These are phyloP conservation scores for Carex littledalei DNA, from an alignment of 176 grass and related monocot genomes.

Conservation along the genomic window DNA sequence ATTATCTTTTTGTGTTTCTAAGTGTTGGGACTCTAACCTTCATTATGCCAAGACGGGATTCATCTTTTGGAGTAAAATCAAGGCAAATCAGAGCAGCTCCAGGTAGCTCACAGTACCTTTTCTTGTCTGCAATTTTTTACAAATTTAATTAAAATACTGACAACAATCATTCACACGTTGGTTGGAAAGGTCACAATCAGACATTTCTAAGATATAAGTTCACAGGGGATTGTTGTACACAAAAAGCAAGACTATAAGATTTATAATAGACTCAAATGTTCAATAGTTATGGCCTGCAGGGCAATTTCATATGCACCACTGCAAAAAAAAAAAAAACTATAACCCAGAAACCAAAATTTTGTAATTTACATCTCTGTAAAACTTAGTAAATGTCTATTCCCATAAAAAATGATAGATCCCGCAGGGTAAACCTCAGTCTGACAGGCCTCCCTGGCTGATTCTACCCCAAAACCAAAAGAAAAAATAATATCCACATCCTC, in stretches of 20 bases:
- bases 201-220: background rate
- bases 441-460: background rate
- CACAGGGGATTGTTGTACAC: background rate
- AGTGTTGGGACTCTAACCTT: constrained; percentile 44
- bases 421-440: background rate
- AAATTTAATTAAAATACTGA: background rate
- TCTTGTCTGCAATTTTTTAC: constrained; percentile 36
- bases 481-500: background rate
- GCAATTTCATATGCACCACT: background rate
- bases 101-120: constrained; percentile 39
- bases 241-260: background rate
- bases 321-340: background rate
- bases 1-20: constrained; percentile 4
- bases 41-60: constrained; percentile 34
- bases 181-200: background rate
- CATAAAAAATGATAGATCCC: background rate
- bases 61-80: constrained; percentile 58
- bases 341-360: background rate
- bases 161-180: background rate
- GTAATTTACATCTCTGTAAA: background rate
- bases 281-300: background rate
- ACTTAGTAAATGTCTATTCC: background rate
- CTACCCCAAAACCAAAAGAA: background rate
- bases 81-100: constrained; percentile 69
- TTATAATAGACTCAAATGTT: background rate